A percentile compares a stretch with the other conserved stretches of the same genome.
phyloP scores from a whole-genome alignment of 2,329 filamentous ascomycete species.

The Xenoacremonium recifei region DNA sequence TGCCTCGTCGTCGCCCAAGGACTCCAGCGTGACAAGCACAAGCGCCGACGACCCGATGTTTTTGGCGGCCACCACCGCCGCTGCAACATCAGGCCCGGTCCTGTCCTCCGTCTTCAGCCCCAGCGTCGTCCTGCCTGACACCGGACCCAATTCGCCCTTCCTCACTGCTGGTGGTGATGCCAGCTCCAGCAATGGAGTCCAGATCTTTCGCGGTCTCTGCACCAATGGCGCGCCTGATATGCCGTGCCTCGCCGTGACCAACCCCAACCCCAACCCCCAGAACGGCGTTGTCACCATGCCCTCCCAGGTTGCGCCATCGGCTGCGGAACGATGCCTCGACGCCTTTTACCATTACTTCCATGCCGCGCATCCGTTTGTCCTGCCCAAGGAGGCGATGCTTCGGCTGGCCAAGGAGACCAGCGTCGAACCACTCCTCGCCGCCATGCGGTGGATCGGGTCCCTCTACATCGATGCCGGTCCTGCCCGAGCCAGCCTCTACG shows the following conservation, averaged over 20 bases:
- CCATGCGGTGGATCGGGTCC: constrained; percentile 57
- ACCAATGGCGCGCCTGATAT: constrained; percentile 22
- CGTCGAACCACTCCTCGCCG: constrained; percentile 49
- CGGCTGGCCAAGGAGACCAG: constrained; percentile 47
- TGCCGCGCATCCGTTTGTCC: constrained; percentile 55
- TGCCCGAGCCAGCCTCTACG: constrained; percentile 48
- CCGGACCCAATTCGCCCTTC: constrained; percentile 20
- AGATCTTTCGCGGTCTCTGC: constrained; percentile 17
- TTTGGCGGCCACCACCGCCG: constrained; percentile 34
- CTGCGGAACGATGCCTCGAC: constrained; percentile 54
- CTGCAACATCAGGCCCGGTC: constrained; percentile 2
- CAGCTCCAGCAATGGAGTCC: constrained; percentile 9
- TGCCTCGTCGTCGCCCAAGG: constrained; percentile 38
- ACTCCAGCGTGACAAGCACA: constrained; percentile 11
- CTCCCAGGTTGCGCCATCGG: constrained; percentile 26
- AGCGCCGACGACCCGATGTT: constrained; percentile 38
- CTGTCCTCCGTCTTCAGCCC: constrained; percentile 13
- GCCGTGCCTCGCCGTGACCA: constrained; percentile 15
- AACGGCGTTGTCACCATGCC: constrained; percentile 6
- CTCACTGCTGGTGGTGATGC: constrained; percentile 8
- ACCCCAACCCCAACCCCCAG: no score
- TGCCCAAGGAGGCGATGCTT: constrained; percentile 52
- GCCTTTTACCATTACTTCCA: constrained; percentile 60
- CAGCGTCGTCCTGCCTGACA: constrained; percentile 9
- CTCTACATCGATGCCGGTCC: constrained; percentile 51